A percentile compares a stretch with the other conserved stretches of the same genome.
phyloP scores from a whole-genome alignment of 768 basidiomycete genomes.

The Erythrobasidium yunnanense region DNA sequence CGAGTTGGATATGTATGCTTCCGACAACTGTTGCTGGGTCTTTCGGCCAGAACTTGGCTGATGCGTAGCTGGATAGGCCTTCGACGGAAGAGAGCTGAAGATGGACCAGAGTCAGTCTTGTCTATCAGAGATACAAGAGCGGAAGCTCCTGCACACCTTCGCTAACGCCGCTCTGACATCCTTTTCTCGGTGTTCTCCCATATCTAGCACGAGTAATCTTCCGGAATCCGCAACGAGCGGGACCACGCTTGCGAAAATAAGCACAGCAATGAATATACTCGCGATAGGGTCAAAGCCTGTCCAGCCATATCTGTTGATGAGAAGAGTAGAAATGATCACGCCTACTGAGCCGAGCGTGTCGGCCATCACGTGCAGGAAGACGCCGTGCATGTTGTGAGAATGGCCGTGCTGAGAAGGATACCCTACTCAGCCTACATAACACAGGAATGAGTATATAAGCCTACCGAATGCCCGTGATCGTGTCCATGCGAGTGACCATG shows the following conservation, averaged over 20 bases:
- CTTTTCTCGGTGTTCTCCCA: constrained; percentile 49
- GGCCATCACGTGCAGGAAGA: constrained; percentile 85
- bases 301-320: constrained; percentile 95
- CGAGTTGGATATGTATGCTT: constrained; percentile 82
- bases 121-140: not conserved
- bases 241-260: constrained; percentile 90
- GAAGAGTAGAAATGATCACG: constrained; percentile 88
- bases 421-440: not conserved
- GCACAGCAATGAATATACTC: constrained; percentile 82
- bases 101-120: not conserved
- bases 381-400: constrained; percentile 97
- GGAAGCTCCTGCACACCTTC: constrained; percentile 39
- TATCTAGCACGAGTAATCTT: constrained; percentile 71
- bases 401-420: constrained; percentile 43
- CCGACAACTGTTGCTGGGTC: constrained; percentile 75
- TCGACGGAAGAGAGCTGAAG: constrained; percentile 60
- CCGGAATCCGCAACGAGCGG: constrained; percentile 92
- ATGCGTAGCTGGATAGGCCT: constrained; percentile 67
- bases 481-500: constrained; percentile 23
- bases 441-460: not conserved
- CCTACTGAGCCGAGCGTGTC: constrained; percentile 95
- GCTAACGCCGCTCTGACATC: constrained; percentile 44
- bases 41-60: constrained; percentile 90
- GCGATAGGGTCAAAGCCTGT: constrained; percentile 98
- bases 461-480: constrained; percentile 1